These are phyloP conservation scores for Galerina sulciceps DNA, from an alignment of 768 basidiomycete genomes.

Conservation along the genomic window DNA sequence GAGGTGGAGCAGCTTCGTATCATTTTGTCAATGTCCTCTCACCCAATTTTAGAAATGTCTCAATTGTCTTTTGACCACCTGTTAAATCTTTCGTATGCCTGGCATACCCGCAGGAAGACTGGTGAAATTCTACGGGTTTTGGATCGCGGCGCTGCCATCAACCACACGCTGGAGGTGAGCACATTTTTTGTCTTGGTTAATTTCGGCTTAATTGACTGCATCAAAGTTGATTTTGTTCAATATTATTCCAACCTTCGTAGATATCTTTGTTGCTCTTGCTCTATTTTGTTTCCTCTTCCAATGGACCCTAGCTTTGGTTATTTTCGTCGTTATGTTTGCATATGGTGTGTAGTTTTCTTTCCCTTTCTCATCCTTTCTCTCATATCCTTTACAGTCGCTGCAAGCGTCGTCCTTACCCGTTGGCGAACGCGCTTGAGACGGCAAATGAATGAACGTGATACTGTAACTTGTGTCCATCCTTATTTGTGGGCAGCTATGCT, in stretches of 20 bases:
- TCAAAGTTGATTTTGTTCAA: conserved; percentile 79
- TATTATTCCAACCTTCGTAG: conserved; percentile 81
- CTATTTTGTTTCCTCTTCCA: conserved; percentile 68
- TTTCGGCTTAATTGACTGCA: neutral
- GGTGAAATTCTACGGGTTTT: conserved; percentile 85
- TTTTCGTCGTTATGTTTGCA: conserved; percentile 73
- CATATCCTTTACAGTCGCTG: conserved; percentile 45
- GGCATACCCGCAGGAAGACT: conserved; percentile 82
- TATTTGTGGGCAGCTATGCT: neutral
- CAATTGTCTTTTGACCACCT: conserved; percentile 86
- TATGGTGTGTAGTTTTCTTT: conserved; percentile 55
- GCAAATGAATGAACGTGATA: conserved; percentile 81
- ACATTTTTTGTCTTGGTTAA: neutral
- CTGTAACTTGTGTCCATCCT: conserved; percentile 45
- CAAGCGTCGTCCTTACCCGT: conserved; percentile 65
- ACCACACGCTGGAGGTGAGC: conserved; percentile 72
- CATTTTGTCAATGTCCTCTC: neutral
- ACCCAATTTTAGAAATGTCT: conserved; percentile 68
- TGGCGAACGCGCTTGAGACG: conserved; percentile 79
- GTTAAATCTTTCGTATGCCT: conserved; percentile 83
- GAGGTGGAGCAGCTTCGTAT: conserved; percentile 41
- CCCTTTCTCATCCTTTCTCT: conserved; percentile 17
- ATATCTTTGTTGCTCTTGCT: conserved; percentile 72
- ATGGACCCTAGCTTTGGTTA: conserved; percentile 67
- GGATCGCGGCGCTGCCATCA: conserved; percentile 85